Percentiles rank a stretch among this genome's conserved stretches.
Evolutionary conservation across 495 filamentous ascomycete species (phyloP).

Genomic region (Penicillium verhagenii): DNA sequence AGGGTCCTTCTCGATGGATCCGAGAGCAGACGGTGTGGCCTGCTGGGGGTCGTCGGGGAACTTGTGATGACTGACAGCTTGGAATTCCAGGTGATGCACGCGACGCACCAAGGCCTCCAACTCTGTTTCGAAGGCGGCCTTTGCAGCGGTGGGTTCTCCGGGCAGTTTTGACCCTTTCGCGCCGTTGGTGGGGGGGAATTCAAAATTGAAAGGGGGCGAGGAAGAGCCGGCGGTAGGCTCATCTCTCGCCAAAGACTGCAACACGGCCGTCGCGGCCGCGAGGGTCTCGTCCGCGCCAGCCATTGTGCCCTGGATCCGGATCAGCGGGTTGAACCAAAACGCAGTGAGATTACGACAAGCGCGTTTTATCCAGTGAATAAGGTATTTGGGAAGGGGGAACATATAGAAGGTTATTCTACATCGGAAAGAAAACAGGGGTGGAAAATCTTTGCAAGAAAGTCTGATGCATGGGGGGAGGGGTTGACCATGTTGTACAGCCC

Average conservation of each 20-base stretch:
- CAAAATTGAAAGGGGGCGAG: constrained; percentile 41
- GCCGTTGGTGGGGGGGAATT: constrained; percentile 37
- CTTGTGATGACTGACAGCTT: constrained; percentile 56
- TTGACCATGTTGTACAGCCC: not conserved
- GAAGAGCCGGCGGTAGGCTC: constrained; percentile 38
- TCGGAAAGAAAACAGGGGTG: not conserved
- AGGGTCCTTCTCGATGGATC: constrained; percentile 38
- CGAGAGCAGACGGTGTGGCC: constrained; percentile 51
- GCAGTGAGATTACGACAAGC: not conserved
- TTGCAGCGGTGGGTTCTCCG: constrained; percentile 61
- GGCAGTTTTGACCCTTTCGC: constrained; percentile 57
- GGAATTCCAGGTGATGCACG: constrained; percentile 67
- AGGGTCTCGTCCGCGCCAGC: constrained; percentile 59
- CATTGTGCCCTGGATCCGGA: constrained; percentile 46
- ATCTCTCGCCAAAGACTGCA: constrained; percentile 61
- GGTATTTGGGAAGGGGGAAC: not conserved
- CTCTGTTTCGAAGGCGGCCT: constrained; percentile 68
- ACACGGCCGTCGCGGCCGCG: constrained; percentile 59
- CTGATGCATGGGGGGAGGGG: not conserved
- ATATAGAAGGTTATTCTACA: not conserved
- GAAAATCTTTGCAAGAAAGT: not conserved
- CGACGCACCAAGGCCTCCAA: constrained; percentile 65
- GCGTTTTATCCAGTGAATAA: not conserved
- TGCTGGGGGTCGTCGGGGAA: constrained; percentile 66
- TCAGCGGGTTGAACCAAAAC: constrained; percentile 28